Evolutionary conservation across 1,284 basidiomycete species (phyloP).

Genomic region (Trametes versicolor): DNA sequence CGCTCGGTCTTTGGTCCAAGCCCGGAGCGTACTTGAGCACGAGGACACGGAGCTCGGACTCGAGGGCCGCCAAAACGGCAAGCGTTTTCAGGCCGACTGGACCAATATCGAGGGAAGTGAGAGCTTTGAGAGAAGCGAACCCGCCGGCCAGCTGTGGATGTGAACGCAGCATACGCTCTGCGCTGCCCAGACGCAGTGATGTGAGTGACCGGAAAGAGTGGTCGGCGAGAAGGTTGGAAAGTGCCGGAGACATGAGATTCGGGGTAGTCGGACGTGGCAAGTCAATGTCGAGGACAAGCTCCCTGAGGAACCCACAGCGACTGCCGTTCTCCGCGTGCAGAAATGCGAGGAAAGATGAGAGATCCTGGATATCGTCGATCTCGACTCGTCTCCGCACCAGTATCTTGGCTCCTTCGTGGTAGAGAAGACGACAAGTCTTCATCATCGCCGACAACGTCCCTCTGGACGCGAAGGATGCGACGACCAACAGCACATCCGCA

Average conservation of each 20-base stretch:
- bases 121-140: background rate
- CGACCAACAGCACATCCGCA: conserved; percentile 3
- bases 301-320: conserved; percentile 1
- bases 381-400: conserved; percentile 7
- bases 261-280: background rate
- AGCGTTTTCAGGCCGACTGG: background rate
- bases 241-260: background rate
- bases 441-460: conserved; percentile 7
- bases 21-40: conserved; percentile 11
- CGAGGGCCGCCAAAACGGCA: background rate
- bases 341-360: conserved; percentile 9
- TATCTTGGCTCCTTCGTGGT: conserved; percentile 13
- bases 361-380: conserved; percentile 5
- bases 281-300: conserved; percentile 9
- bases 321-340: conserved; percentile 6
- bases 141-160: background rate
- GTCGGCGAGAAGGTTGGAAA: background rate
- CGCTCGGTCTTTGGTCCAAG: background rate
- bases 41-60: background rate
- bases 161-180: conserved; percentile 2
- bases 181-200: conserved; percentile 4
- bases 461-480: conserved; percentile 1
- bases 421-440: conserved; percentile 9
- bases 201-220: conserved; percentile 12
- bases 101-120: conserved; percentile 8